Evolutionary conservation across 208 protist species (phyloP).

Genomic region (Novymonas esmeraldas): DNA sequence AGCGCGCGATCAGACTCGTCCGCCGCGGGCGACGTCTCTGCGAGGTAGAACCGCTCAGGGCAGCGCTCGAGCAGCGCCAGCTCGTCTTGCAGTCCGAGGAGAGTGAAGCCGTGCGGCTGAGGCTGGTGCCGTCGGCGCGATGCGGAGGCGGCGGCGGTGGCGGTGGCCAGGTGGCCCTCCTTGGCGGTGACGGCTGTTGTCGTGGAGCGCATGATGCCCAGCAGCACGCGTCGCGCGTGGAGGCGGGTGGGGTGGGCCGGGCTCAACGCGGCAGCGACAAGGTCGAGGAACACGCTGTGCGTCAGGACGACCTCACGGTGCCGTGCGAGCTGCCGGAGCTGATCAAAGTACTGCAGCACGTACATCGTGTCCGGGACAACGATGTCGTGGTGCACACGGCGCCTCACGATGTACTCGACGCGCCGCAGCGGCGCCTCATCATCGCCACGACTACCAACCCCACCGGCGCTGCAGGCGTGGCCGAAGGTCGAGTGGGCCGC

Average conservation of each 20-base stretch:
- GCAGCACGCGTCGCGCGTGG: slow-evolving; percentile 63
- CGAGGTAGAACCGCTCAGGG: slow-evolving; percentile 52
- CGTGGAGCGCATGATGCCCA: slow-evolving; percentile 56
- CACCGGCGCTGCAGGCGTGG: too few relatives aligned
- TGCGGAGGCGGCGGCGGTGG: neutral
- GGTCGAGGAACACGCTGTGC: slow-evolving; percentile 70
- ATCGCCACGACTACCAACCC: neutral
- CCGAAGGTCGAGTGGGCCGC: slow-evolving; percentile 31
- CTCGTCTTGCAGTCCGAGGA: slow-evolving; percentile 83
- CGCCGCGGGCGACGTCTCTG: slow-evolving; percentile 6
- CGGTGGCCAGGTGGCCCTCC: neutral
- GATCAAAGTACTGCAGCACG: slow-evolving; percentile 53
- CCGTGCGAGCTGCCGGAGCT: slow-evolving; percentile 59
- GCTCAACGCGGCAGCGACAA: slow-evolving; percentile 34
- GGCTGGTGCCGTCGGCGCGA: slow-evolving; percentile 7
- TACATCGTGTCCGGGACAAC: slow-evolving; percentile 73
- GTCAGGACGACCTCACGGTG: slow-evolving; percentile 82
- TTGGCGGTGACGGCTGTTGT: slow-evolving; percentile 26
- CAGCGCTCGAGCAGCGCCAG: slow-evolving; percentile 65
- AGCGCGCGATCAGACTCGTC: slow-evolving; percentile 9
- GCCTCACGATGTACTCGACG: slow-evolving; percentile 45
- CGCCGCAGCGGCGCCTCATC: slow-evolving; percentile 22
- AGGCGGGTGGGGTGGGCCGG: slow-evolving; percentile 54
- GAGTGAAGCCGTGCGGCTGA: slow-evolving; percentile 56
- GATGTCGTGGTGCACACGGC: slow-evolving; percentile 62